Percentiles rank a stretch among this genome's conserved stretches.
phyloP scores from a whole-genome alignment of 2,329 filamentous ascomycete species.

The Dichotomopilus funicola region DNA sequence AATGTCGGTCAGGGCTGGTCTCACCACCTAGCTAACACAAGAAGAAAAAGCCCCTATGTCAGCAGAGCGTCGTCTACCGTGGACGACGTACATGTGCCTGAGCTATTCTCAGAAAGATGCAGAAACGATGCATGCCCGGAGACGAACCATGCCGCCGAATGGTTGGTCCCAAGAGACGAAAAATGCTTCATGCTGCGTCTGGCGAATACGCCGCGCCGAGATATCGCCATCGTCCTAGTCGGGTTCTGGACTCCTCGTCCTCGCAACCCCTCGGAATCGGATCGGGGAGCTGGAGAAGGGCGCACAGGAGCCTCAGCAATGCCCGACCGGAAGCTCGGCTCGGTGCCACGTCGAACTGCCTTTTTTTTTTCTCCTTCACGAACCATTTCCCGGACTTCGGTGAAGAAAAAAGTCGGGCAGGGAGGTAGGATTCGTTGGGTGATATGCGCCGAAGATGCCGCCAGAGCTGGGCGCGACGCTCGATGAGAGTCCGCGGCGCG shows the following conservation, averaged over 20 bases:
- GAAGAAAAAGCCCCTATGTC: no score
- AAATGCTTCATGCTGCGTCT: not conserved
- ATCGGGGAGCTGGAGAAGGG: not conserved
- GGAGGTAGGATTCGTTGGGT: not conserved
- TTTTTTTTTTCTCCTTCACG: not conserved
- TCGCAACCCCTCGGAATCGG: not conserved
- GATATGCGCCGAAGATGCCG: not conserved
- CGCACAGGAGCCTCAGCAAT: not conserved
- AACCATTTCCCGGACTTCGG: not conserved
- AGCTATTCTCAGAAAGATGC: no score
- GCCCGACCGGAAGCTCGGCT: not conserved
- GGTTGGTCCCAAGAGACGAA: no score
- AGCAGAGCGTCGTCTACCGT: not conserved
- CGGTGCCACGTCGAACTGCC: not conserved
- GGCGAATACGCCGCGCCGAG: not conserved
- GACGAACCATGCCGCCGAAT: no score
- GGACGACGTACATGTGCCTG: not conserved
- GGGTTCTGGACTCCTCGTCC: not conserved
- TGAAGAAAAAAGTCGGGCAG: not conserved
- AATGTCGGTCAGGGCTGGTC: no score
- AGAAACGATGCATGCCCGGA: no score
- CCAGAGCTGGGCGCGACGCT: no score
- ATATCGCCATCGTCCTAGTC: conserved; percentile 1
- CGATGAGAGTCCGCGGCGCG: no score
- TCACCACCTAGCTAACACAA: no score